Base-by-base conservation (phyloP, 305 asterid species). In the Andrographis paniculata region DNA sequence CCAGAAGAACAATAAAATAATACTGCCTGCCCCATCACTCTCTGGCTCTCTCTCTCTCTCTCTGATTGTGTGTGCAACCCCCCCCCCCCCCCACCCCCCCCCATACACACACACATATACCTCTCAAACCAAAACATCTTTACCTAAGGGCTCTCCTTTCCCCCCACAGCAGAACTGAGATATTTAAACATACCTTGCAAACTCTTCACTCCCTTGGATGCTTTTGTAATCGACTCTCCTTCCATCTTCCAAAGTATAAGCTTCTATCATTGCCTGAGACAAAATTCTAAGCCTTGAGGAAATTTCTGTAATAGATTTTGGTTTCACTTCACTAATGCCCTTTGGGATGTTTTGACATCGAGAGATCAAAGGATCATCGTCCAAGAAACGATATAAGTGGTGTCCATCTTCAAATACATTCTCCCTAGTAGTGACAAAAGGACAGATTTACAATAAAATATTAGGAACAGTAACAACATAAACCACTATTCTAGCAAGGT, bases 191-290 rank as follows among this genome's bases (percentile, higher is more conserved):
- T 58, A 81, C 97, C 97, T 81, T 45, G 94, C 92, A 57, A 88
- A 88, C 69, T 88, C 97, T 80, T 88, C 97, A 20, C 97, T 84
- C 60, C 80, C 93, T 27, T 82, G 94, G 61, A 88, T 79, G 79
- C 82, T 81, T 68, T 75, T 74, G 63, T 88, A 88, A 67, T 84
- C 89, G 28, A 84, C 75, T 20, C 72, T 84, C 65, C 66, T 81
- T 61, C 92, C 80, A 68, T 81, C 84, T 56, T 75, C 91, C 31
- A 92, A 81, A 56, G 83, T 69, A 52, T 84, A 87, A 38, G 94
- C 86, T 78, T 87, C 97, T 47, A 78, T 73, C 16, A 87, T 79
- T 45, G 94, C 94, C 55, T 30, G 64, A 47, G 61, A 56, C 72
- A 87, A 52, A 47, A 77, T 58, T 63, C 87, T 77, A 63, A 87